Base-by-base conservation (phyloP, 1,139 yeast genomes). In the Hemisphaericaspora xylofermentans region DNA sequence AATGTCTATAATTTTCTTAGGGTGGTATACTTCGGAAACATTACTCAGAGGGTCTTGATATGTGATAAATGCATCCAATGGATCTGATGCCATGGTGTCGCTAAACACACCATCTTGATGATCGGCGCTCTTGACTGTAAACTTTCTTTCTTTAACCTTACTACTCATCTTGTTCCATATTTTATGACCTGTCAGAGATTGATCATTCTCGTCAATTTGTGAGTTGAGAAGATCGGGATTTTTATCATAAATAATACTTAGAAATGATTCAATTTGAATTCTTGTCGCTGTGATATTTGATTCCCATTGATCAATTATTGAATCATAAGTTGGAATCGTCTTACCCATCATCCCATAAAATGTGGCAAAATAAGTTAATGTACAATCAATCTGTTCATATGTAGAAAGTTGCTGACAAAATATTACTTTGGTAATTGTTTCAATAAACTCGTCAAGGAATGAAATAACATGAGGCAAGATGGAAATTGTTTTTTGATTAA, bases 401-500 rank as follows among this genome's bases (percentile, higher is more conserved):
- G 70, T 60, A 13, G 61, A 62, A 17, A 54, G 36, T 42, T 70
- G 64, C 50, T 68, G 57, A 53, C 64, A 57, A 44, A 74, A 24
- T 38, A 60, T 45, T 50, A 63, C 59, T 41, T 68, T 60, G 5
- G 75, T 59, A 10, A 77, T 45, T 35, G 62, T 60, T 35, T 70
- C 76, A 13, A 79, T 60, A 47, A 78, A 78, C 54, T 80, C 84
- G 26, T 79, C 79, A 43, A 79, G 56, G 32, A 70, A 63, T 6
- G 66, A 56, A 38, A 76, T 56, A 3, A 73, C 61, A 44, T 71
- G 75, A 2, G 85, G 85, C 17, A 79, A 60, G 2, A 65, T 52
- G 5, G 68, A 40, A 41, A 64, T 65, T 13, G 71, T 55, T 44
- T 72, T 74, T 13, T 60, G 61, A 52, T 74, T 74, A 16, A 75